Evolutionary conservation across 2,329 filamentous ascomycete genomes (phyloP).

Genomic region (Davidsoniella australis): DNA sequence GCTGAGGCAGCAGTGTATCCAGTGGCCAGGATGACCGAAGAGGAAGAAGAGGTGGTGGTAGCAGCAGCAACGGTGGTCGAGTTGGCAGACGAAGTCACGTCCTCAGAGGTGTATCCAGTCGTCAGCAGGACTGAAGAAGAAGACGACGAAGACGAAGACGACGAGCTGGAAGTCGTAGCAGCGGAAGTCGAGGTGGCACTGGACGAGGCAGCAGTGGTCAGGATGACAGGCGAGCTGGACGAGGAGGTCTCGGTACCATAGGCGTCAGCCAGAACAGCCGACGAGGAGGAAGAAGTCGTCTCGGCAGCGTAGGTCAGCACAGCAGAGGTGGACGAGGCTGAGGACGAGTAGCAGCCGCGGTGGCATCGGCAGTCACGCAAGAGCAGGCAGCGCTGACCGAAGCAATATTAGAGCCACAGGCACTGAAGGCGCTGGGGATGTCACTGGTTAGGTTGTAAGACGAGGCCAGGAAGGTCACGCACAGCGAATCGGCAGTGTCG

Average conservation of each 20-base stretch:
- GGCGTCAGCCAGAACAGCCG: not conserved
- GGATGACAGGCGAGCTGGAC: not conserved
- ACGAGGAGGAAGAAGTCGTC: not conserved
- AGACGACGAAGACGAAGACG: not conserved
- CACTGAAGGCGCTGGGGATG: slow-evolving; percentile 17
- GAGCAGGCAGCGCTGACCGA: slow-evolving; percentile 49
- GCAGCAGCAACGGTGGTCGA: not conserved
- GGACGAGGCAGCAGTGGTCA: not conserved
- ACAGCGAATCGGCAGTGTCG: slow-evolving; percentile 21
- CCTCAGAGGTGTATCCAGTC: not conserved
- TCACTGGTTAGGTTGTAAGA: slow-evolving; percentile 15
- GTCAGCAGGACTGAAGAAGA: not conserved
- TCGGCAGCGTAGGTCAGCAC: not conserved
- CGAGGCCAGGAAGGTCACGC: slow-evolving; percentile 14
- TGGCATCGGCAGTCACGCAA: slow-evolving; percentile 33
- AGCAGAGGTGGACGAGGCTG: not conserved
- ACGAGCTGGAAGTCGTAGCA: not conserved
- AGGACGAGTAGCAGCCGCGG: not conserved
- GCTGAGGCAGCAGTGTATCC: too few relatives aligned
- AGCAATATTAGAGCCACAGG: slow-evolving; percentile 26
- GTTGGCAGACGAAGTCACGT: not conserved
- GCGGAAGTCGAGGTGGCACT: not conserved
- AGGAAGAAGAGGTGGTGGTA: too few relatives aligned
- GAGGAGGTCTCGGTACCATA: not conserved
- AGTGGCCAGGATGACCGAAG: too few relatives aligned